Evolutionary conservation across 495 filamentous ascomycete genomes (phyloP).

Genomic region (Tuber microsphaerosporum): DNA sequence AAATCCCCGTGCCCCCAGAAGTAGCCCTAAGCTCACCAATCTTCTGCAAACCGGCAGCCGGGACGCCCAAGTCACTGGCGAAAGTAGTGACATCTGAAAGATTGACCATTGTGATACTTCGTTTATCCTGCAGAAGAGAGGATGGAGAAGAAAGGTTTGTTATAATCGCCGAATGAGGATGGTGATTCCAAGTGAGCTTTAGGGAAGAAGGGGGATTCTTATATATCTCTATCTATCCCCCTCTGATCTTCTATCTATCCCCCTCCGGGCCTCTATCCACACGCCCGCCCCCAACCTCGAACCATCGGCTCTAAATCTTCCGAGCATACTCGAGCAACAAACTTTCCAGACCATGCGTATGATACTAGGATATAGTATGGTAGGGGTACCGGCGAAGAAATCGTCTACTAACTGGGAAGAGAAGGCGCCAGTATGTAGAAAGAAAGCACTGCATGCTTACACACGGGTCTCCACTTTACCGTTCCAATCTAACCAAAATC

Average conservation of each 20-base stretch:
- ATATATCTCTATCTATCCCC: background rate
- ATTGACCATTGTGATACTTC: background rate
- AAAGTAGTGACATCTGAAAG: background rate
- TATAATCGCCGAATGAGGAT: background rate
- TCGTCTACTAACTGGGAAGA: background rate
- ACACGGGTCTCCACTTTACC: background rate
- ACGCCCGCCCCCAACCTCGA: background rate
- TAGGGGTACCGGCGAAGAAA: background rate
- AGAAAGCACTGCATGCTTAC: background rate
- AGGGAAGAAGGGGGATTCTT: background rate
- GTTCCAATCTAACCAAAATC: background rate
- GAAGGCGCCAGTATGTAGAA: background rate
- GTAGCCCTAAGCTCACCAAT: background rate
- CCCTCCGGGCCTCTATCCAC: background rate
- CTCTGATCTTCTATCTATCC: background rate
- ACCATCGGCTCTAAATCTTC: background rate
- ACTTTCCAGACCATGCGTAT: background rate
- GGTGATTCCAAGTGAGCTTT: background rate
- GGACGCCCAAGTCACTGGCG: background rate
- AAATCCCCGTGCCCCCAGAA: background rate
- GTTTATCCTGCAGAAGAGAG: background rate
- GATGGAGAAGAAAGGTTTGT: background rate
- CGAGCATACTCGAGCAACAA: background rate
- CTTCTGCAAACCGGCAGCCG: background rate
- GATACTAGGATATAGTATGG: background rate